phyloP scores from a whole-genome alignment of 2,329 filamentous ascomycete genomes.

The Fusarium zealandicum region DNA sequence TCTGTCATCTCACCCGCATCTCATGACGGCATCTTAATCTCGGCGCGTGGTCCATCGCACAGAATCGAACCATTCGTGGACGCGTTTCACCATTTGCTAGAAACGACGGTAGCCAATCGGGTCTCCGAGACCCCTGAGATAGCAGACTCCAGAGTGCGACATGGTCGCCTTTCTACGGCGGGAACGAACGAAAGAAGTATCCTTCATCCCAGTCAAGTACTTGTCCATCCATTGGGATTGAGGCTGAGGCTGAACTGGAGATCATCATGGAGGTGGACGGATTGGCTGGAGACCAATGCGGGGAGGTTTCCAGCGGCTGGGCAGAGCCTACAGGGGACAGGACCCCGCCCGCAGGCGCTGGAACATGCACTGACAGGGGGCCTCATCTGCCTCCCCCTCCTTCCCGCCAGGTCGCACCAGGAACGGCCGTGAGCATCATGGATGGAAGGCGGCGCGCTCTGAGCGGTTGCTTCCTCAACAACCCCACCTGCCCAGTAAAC shows the following conservation, averaged over 20 bases:
- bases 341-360: neutral
- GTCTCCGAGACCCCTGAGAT: neutral
- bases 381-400: constrained; percentile 4
- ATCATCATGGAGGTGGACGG: neutral
- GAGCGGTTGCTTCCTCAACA: constrained; percentile 38
- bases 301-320: constrained; percentile 20
- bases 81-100: constrained; percentile 12
- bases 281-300: constrained; percentile 13
- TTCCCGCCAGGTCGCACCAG: constrained; percentile 34
- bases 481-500: constrained; percentile 36
- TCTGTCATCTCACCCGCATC: neutral
- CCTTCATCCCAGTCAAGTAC: neutral
- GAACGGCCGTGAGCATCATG: constrained; percentile 27
- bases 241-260: constrained; percentile 18
- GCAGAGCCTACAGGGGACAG: neutral
- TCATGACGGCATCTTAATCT: constrained; percentile 4
- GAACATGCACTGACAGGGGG: constrained; percentile 13
- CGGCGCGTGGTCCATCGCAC: constrained; percentile 4
- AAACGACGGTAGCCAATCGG: constrained; percentile 1
- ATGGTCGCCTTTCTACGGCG: neutral
- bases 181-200: neutral
- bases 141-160: neutral
- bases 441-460: constrained; percentile 18
- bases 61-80: constrained; percentile 10
- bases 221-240: neutral